Conservation (phyloP, 2,329 filamentous ascomycete species). For the Emydomyces testavorans region DNA sequence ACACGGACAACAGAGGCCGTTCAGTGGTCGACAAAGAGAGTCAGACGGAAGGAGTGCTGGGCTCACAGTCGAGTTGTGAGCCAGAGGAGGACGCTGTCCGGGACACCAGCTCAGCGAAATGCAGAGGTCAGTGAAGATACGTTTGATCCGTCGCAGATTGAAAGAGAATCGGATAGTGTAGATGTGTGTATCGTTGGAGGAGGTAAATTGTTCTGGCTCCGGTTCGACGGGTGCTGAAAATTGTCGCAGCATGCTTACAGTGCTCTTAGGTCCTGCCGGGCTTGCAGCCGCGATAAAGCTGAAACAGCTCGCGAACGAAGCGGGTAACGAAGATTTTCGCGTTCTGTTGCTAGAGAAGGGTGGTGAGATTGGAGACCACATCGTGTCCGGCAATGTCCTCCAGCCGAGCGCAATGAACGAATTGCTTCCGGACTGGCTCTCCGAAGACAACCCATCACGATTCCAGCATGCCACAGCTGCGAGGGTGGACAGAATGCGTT, state of each 20-base stretch:
- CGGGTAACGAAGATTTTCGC: constrained; percentile 89
- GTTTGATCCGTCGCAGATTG: constrained; percentile 57
- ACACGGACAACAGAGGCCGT: constrained; percentile 14
- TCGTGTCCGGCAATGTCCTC: constrained; percentile 89
- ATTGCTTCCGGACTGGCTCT: constrained; percentile 85
- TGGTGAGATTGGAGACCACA: constrained; percentile 86
- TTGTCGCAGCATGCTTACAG: not conserved
- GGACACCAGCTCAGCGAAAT: constrained; percentile 31
- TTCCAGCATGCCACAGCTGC: constrained; percentile 84
- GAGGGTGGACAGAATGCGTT: constrained; percentile 77
- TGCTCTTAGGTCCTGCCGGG: constrained; percentile 61
- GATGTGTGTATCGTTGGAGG: constrained; percentile 95
- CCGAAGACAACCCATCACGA: constrained; percentile 72
- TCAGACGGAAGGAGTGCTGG: not conserved
- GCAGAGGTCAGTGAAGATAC: constrained; percentile 38
- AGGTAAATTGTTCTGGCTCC: constrained; percentile 36
- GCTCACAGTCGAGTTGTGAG: not conserved
- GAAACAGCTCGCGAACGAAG: constrained; percentile 89
- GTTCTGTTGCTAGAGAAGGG: constrained; percentile 91
- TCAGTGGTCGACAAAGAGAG: constrained; percentile 2
- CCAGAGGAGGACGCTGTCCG: constrained; percentile 37
- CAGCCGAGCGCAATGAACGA: constrained; percentile 81
- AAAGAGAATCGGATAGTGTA: constrained; percentile 84
- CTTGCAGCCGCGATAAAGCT: constrained; percentile 85
- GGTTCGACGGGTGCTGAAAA: not conserved